Evolutionary conservation across 1,284 basidiomycete genomes (phyloP).

Genomic region (Cryptococcus jaspeensis): DNA sequence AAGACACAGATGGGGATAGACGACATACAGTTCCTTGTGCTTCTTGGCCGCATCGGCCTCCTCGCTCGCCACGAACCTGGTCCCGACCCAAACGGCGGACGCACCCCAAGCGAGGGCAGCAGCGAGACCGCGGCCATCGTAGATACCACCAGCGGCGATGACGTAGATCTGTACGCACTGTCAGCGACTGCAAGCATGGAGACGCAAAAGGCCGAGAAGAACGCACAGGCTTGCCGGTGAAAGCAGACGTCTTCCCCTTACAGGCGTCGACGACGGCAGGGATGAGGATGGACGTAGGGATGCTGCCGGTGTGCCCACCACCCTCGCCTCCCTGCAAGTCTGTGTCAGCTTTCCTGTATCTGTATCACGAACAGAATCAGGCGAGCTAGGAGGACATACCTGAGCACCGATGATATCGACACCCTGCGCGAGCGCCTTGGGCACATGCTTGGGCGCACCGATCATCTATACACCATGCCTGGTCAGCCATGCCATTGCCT

Average conservation of each 20-base stretch:
- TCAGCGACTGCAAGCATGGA: slow-evolving; percentile 1
- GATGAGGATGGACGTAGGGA: slow-evolving; percentile 43
- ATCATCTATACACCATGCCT: slow-evolving; percentile 66
- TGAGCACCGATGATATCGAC: slow-evolving; percentile 88
- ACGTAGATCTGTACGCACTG: slow-evolving; percentile 60
- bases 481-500: slow-evolving; percentile 5
- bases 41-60: slow-evolving; percentile 77
- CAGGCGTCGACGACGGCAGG: slow-evolving; percentile 79
- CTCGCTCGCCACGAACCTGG: slow-evolving; percentile 77
- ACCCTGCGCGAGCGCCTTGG: slow-evolving; percentile 73
- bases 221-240: slow-evolving; percentile 67
- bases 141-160: slow-evolving; percentile 80
- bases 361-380: too few relatives aligned
- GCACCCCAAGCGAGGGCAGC: slow-evolving; percentile 82
- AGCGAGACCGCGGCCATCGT: slow-evolving; percentile 79
- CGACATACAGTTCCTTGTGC: slow-evolving; percentile 77
- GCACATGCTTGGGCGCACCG: slow-evolving; percentile 80
- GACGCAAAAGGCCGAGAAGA: not conserved
- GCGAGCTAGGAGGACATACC: slow-evolving; percentile 21
- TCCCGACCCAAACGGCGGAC: slow-evolving; percentile 84
- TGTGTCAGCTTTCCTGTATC: slow-evolving; percentile 5
- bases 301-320: slow-evolving; percentile 61
- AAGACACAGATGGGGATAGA: too few relatives aligned
- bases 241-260: slow-evolving; percentile 68
- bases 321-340: slow-evolving; percentile 65